Percentiles rank a stretch among this genome's conserved stretches.
These are phyloP conservation scores for Kwoniella newhampshirensis DNA, from an alignment of 768 basidiomycete genomes.

Conservation along the genomic window DNA sequence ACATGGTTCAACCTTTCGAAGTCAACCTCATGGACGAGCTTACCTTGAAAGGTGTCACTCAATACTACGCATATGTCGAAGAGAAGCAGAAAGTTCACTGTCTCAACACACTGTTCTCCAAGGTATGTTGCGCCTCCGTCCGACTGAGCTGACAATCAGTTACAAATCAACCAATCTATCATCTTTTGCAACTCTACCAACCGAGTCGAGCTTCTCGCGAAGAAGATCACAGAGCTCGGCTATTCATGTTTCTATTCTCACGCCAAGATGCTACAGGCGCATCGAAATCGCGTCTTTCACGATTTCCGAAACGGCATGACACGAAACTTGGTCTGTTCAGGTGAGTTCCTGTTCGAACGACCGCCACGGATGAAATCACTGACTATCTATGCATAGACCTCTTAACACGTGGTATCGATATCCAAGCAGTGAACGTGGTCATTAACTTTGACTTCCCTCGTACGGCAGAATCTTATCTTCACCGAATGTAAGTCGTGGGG, in stretches of 20 bases:
- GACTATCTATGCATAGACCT: constrained; percentile 61
- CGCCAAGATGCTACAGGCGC: constrained; percentile 97
- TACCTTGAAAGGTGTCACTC: constrained; percentile 95
- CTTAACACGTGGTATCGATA: constrained; percentile 97
- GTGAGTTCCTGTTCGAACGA: constrained; percentile 32
- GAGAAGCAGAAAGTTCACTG: constrained; percentile 99
- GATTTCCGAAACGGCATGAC: constrained; percentile 98
- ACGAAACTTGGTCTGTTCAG: constrained; percentile 91
- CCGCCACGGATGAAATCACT: background rate
- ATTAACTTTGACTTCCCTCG: constrained; percentile 99
- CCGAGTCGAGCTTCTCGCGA: constrained; percentile 97
- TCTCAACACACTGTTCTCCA: constrained; percentile 97
- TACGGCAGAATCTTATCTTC: constrained; percentile 97
- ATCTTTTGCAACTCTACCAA: constrained; percentile 99
- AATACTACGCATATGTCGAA: constrained; percentile 99
- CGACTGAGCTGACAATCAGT: constrained; percentile 56
- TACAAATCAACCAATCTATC: constrained; percentile 99
- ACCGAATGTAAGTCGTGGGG: constrained; percentile 65
- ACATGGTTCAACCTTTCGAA: constrained; percentile 93
- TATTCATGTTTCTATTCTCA: constrained; percentile 99
- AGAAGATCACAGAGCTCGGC: constrained; percentile 98
- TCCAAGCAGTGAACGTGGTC: constrained; percentile 99
- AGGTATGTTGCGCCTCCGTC: constrained; percentile 59
- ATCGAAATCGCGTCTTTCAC: constrained; percentile 99
- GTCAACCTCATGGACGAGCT: constrained; percentile 99